These are phyloP conservation scores for Leccinum barrowsii DNA, from an alignment of 768 basidiomycete species.

Conservation along the genomic window DNA sequence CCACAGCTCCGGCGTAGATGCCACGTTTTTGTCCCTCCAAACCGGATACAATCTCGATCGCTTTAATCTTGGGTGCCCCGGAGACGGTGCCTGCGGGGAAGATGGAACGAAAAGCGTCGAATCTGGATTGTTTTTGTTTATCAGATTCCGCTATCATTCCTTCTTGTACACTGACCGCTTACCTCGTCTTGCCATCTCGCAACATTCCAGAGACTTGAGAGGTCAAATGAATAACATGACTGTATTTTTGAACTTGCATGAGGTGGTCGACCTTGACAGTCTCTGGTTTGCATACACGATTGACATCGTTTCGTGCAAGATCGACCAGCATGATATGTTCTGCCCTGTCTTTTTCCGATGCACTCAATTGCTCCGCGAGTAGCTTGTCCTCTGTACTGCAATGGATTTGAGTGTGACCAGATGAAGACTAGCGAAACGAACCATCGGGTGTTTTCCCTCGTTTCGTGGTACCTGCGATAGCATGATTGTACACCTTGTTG, in stretches of 20 bases:
- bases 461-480: constrained; percentile 92
- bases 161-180: constrained; percentile 6
- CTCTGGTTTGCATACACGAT: constrained; percentile 90
- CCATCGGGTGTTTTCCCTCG: constrained; percentile 86
- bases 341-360: constrained; percentile 92
- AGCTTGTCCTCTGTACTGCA: constrained; percentile 77
- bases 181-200: constrained; percentile 83
- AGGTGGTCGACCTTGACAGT: constrained; percentile 96
- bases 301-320: constrained; percentile 96
- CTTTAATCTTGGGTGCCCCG: constrained; percentile 98
- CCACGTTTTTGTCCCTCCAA: constrained; percentile 88
- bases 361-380: constrained; percentile 67
- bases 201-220: constrained; percentile 89
- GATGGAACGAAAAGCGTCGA: constrained; percentile 98
- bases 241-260: constrained; percentile 93
- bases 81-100: constrained; percentile 99
- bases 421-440: constrained; percentile 33
- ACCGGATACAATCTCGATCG: constrained; percentile 86
- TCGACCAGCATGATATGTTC: constrained; percentile 99
- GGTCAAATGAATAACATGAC: constrained; percentile 96
- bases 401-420: constrained; percentile 6
- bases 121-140: constrained; percentile 44
- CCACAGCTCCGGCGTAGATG: constrained; percentile 95
- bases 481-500: constrained; percentile 94
- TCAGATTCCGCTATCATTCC: constrained; percentile 4